Evolutionary conservation across 352 stramenopile species (phyloP).

Genomic region (Pythium chondricola): DNA sequence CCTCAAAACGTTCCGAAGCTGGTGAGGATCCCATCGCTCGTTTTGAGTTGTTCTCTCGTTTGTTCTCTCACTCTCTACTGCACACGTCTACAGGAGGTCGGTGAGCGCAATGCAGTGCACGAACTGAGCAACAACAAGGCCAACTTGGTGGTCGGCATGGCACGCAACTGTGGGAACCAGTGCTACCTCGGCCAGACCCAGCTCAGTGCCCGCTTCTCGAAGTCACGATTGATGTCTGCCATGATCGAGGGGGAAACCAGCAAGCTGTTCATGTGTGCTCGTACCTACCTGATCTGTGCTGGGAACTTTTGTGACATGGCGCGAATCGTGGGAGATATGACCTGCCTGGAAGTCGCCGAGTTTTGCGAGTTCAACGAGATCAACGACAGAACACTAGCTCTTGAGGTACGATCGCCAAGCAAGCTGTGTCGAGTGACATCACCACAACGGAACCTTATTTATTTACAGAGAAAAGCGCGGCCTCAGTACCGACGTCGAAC

Average conservation of each 20-base stretch:
- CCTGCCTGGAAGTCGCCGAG: constrained; percentile 64
- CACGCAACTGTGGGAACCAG: constrained; percentile 68
- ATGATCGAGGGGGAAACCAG: constrained; percentile 44
- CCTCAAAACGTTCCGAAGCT: constrained; percentile 50
- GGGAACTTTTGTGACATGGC: constrained; percentile 80
- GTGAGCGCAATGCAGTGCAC: constrained; percentile 55
- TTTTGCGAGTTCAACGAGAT: constrained; percentile 66
- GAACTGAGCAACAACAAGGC: constrained; percentile 34
- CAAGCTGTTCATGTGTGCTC: constrained; percentile 41
- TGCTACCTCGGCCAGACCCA: constrained; percentile 61
- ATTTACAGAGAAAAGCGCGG: constrained; percentile 20
- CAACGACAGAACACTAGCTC: constrained; percentile 43
- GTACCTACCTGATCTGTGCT: constrained; percentile 55
- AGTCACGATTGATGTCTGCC: constrained; percentile 40
- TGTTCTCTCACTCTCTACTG: neutral
- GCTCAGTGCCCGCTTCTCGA: constrained; percentile 33
- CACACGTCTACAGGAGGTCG: constrained; percentile 28
- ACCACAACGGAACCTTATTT: neutral
- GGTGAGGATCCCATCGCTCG: constrained; percentile 19
- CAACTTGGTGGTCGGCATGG: constrained; percentile 31
- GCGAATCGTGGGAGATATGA: constrained; percentile 57
- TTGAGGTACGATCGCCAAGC: constrained; percentile 26
- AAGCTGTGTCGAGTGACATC: neutral
- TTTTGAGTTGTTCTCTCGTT: neutral
- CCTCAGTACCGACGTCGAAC: constrained; percentile 27